Percentiles rank a stretch among this genome's conserved stretches.
phyloP scores from a whole-genome alignment of 2,329 filamentous ascomycete species.

The Aureobasidium sp. region DNA sequence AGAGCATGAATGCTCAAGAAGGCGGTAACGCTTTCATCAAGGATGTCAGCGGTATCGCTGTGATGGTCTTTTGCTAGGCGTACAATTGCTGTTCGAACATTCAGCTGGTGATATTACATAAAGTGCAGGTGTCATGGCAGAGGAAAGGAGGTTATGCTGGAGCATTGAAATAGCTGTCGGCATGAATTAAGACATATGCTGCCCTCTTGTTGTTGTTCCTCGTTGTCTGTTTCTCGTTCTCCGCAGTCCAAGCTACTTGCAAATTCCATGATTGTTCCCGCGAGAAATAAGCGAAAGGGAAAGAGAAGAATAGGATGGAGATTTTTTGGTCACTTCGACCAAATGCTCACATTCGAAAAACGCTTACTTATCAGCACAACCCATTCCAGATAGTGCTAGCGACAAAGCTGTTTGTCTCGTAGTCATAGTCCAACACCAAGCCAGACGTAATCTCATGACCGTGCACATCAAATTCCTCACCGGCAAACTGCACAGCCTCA shows the following conservation, averaged over 20 bases:
- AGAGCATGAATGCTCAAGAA: background rate
- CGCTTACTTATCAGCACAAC: too few species aligned
- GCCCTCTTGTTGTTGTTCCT: too few species aligned
- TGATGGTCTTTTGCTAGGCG: background rate
- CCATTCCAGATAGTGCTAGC: background rate
- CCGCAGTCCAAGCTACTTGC: too few species aligned
- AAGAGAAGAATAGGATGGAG: too few species aligned
- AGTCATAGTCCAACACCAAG: background rate
- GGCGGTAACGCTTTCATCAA: background rate
- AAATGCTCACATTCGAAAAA: too few species aligned
- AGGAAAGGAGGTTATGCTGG: background rate
- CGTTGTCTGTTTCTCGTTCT: too few species aligned
- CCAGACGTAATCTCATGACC: background rate
- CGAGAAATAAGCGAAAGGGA: too few species aligned
- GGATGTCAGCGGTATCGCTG: background rate
- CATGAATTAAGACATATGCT: background rate
- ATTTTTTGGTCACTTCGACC: too few species aligned
- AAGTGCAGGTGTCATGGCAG: background rate
- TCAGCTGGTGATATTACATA: background rate
- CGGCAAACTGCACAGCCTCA: background rate
- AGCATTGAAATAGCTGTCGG: background rate
- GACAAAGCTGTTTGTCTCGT: background rate
- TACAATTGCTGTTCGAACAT: background rate
- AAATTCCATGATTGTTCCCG: too few species aligned
- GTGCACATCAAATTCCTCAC: background rate